Conservation (phyloP, 2,329 filamentous ascomycete genomes). For the Claviceps purpurea region DNA sequence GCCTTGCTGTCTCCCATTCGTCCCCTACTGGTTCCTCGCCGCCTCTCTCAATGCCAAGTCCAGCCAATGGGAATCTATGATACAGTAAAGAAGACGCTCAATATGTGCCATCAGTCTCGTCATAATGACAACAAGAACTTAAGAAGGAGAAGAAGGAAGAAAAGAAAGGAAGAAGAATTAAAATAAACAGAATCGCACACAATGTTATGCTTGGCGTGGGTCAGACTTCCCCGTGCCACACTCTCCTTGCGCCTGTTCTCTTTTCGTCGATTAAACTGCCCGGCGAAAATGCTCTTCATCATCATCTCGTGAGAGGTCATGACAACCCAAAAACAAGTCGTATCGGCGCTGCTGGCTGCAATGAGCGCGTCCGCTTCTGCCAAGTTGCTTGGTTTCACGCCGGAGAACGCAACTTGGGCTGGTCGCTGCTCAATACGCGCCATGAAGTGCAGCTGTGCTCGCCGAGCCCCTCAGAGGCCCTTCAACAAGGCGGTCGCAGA, state of each 20-base stretch:
- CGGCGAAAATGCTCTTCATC: background rate
- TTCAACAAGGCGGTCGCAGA: conserved; percentile 51
- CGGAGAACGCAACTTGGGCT: conserved; percentile 76
- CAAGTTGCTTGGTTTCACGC: conserved; percentile 64
- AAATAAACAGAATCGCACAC: background rate
- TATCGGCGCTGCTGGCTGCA: conserved; percentile 19
- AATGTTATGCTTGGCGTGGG: background rate
- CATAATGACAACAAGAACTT: background rate
- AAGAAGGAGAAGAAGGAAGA: background rate
- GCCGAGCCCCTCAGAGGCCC: conserved; percentile 42
- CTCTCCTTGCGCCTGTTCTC: background rate
- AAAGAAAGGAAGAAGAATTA: background rate
- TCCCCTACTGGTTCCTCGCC: too few species aligned
- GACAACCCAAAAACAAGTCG: conserved; percentile 30
- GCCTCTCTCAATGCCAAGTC: background rate
- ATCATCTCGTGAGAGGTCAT: conserved; percentile 2
- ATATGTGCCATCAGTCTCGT: too few species aligned
- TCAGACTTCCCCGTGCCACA: background rate
- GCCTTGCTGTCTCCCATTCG: too few species aligned
- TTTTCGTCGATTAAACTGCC: background rate
- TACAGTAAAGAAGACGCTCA: background rate
- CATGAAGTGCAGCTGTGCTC: conserved; percentile 38
- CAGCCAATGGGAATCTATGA: background rate
- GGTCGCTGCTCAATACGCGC: conserved; percentile 55
- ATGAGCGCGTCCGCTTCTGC: conserved; percentile 27